Evolutionary conservation across 306 rosid genomes (phyloP).

Genomic region (Alnus rubra): DNA sequence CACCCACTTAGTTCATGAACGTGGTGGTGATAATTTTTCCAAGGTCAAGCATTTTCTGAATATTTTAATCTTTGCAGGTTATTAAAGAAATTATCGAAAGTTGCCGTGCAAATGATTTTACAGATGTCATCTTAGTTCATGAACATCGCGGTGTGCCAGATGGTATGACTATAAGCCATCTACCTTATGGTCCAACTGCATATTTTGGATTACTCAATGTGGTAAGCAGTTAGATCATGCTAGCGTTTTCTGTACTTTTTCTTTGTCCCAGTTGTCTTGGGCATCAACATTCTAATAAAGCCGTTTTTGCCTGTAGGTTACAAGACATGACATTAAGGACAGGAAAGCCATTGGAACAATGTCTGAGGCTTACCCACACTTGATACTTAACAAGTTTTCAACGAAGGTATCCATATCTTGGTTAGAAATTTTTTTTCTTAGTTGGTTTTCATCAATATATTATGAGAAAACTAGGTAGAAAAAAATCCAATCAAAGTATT

Average conservation of each 20-base stretch:
- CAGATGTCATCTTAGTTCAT: constrained; percentile 86
- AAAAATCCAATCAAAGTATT: background rate
- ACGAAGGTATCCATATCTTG: constrained; percentile 62
- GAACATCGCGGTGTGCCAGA: constrained; percentile 97
- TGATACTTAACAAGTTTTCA: constrained; percentile 76
- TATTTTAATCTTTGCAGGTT: constrained; percentile 52
- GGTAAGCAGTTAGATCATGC: constrained; percentile 49
- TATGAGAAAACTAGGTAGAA: background rate
- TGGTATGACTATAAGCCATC: constrained; percentile 81
- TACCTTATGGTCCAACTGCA: constrained; percentile 95
- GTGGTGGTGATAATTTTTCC: background rate
- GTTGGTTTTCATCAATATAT: background rate
- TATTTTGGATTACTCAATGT: constrained; percentile 84
- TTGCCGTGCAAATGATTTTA: constrained; percentile 81
- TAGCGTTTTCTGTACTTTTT: constrained; percentile 13
- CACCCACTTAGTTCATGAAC: background rate
- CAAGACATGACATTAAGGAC: constrained; percentile 93
- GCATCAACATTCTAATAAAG: constrained; percentile 25
- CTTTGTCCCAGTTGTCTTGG: background rate
- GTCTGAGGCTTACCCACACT: constrained; percentile 90
- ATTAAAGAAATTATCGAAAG: constrained; percentile 84
- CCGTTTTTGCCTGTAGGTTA: constrained; percentile 51
- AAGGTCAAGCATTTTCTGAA: background rate
- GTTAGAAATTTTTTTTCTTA: background rate
- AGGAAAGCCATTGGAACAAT: constrained; percentile 82